These are phyloP conservation scores for Marsdenia floribunda DNA, from an alignment of 257 asterid species.

Conservation along the genomic window DNA sequence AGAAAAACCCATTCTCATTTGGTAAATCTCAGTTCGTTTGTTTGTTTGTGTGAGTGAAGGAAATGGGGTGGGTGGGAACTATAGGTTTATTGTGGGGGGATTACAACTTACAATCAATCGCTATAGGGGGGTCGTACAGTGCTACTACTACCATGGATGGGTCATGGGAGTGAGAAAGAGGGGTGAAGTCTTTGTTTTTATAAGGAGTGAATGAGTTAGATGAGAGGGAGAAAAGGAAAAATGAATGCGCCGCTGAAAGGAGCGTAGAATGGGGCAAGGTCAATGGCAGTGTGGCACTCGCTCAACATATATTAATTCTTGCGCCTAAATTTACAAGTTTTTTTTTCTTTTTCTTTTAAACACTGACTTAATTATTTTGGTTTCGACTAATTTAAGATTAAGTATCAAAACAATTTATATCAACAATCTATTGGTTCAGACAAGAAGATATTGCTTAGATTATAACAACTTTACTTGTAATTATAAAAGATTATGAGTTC, in stretches of 20 bases:
- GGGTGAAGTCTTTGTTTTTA: background rate
- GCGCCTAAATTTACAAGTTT: too few relatives aligned
- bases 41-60: background rate
- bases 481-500: too few relatives aligned
- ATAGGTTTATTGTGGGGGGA: background rate
- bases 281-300: background rate
- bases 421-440: too few relatives aligned
- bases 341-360: too few relatives aligned
- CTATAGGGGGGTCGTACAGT: too few relatives aligned
- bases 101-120: background rate
- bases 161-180: background rate
- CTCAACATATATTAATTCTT: background rate
- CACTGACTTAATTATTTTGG: too few relatives aligned
- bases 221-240: background rate
- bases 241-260: constrained; percentile 7
- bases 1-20: background rate
- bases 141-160: background rate
- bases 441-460: too few relatives aligned
- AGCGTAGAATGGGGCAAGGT: background rate
- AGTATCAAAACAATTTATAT: too few relatives aligned
- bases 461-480: too few relatives aligned
- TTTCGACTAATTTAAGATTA: too few relatives aligned
- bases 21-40: background rate
- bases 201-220: background rate
- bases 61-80: background rate